Evolutionary conservation across 805 yeast species (phyloP), one percentile per base, ranked within the genome.

Genomic region (Starmerella asiatica): DNA sequence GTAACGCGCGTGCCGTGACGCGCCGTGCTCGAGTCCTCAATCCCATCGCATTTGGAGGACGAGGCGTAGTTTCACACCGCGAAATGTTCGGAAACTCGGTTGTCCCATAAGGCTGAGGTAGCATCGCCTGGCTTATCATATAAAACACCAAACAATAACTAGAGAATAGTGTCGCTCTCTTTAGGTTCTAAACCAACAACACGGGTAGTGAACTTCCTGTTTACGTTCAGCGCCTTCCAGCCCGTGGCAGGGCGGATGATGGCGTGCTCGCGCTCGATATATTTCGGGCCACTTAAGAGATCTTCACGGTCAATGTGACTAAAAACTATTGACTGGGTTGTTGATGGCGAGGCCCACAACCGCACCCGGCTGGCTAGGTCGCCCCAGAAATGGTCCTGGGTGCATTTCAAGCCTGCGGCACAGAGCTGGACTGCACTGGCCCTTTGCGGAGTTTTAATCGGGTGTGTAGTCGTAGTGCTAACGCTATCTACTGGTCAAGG

Each of bases 401-500:
- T 21, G 7, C 32, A 29, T 4, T 24, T 40, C 23, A 23, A 19
- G 21, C 41, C 48, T 14, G 57, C 63, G 1, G 57, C 68, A 2
- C 75, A 71, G 50, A 71, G 72, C 41, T 84, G 96, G 80, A 52
- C 84, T 1, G 78, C 80, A 0, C 62, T 91, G 27, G 78, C 86
- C 0, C 49, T 69, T 2, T 81, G 84, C 43, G 99, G 97, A 0
- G 55, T 77, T 1, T 46, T 68, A 3, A 79, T 86, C 39, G 99
- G 99, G 3, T 52, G 71, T 2, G 76, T 84, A 29, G 97, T 98
- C 0, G 94, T 84, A 0, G 65, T 71, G 15, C 62, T 91, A 38
- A 85, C 82, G 52, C 71, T 88, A 15, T 68, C 84, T 15, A 84
- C 97, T 0, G 88, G 83, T n/a, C n/a, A n/a, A n/a, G n/a, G n/a